Evolutionary conservation across 371 early-diverging fungal genomes (phyloP).

Genomic region (Mucor plumbeus): DNA sequence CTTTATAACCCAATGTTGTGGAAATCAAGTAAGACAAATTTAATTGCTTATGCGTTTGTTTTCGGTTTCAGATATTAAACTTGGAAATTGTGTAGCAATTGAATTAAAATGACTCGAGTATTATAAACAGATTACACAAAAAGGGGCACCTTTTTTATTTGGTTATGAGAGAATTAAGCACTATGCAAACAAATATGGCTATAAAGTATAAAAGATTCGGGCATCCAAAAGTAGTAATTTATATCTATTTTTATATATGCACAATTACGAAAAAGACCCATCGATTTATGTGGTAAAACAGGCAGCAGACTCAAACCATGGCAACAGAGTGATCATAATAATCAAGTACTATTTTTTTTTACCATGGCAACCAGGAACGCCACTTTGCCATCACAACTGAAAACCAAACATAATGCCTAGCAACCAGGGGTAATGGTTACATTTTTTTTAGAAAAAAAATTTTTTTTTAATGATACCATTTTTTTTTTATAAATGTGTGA

Average conservation of each 20-base stretch:
- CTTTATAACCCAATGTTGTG: neutral
- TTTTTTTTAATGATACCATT: neutral
- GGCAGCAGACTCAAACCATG: neutral
- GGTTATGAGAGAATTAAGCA: neutral
- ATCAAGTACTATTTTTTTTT: neutral
- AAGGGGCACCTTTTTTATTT: neutral
- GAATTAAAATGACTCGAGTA: neutral
- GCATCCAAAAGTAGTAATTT: neutral
- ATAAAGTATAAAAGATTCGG: neutral
- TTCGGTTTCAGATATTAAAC: neutral
- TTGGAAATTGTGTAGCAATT: neutral
- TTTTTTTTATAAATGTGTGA: neutral
- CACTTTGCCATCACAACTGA: neutral
- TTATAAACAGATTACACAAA: neutral
- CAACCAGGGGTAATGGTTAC: neutral
- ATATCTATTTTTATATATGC: conserved; percentile 2
- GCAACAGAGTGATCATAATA: neutral
- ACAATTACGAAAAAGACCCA: neutral
- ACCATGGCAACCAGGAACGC: neutral
- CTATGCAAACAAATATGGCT: neutral
- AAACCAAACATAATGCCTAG: neutral
- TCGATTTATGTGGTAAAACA: neutral
- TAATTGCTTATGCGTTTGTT: neutral
- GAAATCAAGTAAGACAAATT: neutral
- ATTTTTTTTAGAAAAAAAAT: neutral